phyloP scores from a whole-genome alignment of 345 rosid genomes.

The Raphanus sativus region DNA sequence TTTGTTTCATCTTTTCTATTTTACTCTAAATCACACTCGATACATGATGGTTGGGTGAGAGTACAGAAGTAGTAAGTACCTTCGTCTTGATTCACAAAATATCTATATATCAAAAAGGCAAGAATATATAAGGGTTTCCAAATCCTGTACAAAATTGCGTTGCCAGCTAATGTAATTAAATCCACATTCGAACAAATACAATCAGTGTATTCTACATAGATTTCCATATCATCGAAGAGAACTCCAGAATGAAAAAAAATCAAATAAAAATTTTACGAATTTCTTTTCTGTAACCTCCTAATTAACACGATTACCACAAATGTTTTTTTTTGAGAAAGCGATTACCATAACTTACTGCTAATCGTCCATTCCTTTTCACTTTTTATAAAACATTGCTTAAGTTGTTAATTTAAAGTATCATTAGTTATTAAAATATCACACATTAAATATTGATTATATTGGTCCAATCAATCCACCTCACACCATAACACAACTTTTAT shows the following conservation, averaged over 20 bases:
- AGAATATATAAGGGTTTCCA: neutral
- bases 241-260: no score
- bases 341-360: neutral
- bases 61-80: neutral
- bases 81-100: neutral
- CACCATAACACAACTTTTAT: conserved; percentile 37
- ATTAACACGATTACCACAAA: no score
- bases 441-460: conserved; percentile 23
- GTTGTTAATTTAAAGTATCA: conserved; percentile 31
- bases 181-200: neutral
- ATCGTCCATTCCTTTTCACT: neutral
- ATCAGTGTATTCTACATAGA: no score
- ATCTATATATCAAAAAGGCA: neutral
- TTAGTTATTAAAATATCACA: conserved; percentile 30
- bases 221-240: no score
- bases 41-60: neutral
- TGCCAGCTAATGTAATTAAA: neutral
- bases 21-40: no score
- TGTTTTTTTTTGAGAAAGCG: no score
- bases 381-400: neutral
- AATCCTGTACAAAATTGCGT: neutral
- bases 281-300: no score
- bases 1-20: no score
- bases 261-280: no score
- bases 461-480: conserved; percentile 37